Evolutionary conservation across 2,329 filamentous ascomycete species (phyloP), one percentile per base, ranked within the genome.

Genomic region (Pseudogymnoascus sp.): DNA sequence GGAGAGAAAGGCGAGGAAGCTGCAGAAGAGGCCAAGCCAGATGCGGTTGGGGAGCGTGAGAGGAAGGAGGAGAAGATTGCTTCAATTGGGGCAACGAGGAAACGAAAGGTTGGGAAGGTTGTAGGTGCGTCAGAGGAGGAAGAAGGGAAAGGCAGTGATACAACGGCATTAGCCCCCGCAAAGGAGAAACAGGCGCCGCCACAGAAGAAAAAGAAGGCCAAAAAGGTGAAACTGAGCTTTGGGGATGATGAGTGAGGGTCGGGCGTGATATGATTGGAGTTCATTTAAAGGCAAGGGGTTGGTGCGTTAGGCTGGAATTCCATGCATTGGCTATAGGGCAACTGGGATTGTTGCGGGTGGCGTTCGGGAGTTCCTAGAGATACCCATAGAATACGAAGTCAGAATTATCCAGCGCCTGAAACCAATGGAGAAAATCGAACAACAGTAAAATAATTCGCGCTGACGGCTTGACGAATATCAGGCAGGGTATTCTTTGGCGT

Each of bases 201-300:
- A 56, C 68, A 70, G 42, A 67, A 65, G 24, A 72, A 72, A 26
- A 73, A 86, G 72, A 74, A 74, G 50, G 71, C 64, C 1, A 73
- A 86, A 72, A 87, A 87, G 76, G 83, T 88, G 65, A 88, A 88
- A 76, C 76, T 88, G 53, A 88, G 86, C 73, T 88, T 88, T 71
- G 83, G 83, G 26, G 82, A 87, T 63, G 84, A 86, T 16, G 82
- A 85, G 35, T 56, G 29, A 56, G 50, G 50, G 10, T 4, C 26
- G 8, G 14, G 5, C 16, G 24, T 14, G 44, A 7, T 56, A 5
- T 56, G n/a, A 6, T 35, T 56, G 29, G 50, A 21, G 29, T 56
- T 56, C 16, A 21, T 14, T 56, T 56, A 8, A 35, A 35, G 29
- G 3, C n/a, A 56, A 35, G 50, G 50, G 29, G 47, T 3, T 19